Conservation (phyloP, 2,329 filamentous ascomycete genomes). For the Ilyonectria sp. region DNA sequence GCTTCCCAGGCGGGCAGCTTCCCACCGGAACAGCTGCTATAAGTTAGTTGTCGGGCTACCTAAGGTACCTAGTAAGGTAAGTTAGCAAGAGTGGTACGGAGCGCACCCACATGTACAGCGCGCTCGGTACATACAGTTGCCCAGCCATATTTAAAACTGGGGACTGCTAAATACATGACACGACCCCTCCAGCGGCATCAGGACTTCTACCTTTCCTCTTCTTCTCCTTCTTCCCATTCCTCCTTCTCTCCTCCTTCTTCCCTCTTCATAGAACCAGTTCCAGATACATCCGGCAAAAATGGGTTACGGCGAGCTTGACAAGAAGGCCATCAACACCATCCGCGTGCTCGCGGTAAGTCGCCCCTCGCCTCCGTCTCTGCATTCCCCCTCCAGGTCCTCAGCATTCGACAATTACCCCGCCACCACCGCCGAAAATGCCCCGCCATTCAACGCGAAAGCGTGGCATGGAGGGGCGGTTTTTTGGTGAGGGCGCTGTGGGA, state of each 20-base stretch:
- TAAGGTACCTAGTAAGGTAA: neutral
- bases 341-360: conserved; percentile 91
- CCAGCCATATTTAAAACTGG: conserved; percentile 48
- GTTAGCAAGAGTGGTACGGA: neutral
- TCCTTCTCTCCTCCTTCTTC: conserved; percentile 44
- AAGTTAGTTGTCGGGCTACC: no score
- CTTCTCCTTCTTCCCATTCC: conserved; percentile 43
- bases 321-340: conserved; percentile 98
- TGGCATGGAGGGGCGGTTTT: conserved; percentile 25
- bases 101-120: conserved; percentile 15
- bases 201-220: conserved; percentile 44
- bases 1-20: neutral
- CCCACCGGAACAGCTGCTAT: no score
- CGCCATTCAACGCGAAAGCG: conserved; percentile 42
- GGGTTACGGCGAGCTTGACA: conserved; percentile 90
- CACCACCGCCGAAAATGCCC: conserved; percentile 45
- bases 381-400: conserved; percentile 52
- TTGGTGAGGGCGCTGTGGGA: conserved; percentile 26
- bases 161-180: conserved; percentile 51
- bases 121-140: conserved; percentile 14
- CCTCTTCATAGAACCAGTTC: conserved; percentile 41
- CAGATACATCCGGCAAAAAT: conserved; percentile 71
- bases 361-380: conserved; percentile 40
- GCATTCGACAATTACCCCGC: conserved; percentile 55
- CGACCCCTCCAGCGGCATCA: conserved; percentile 52